Base-by-base conservation (phyloP, 805 yeast species). In the Lachancea waltii region DNA sequence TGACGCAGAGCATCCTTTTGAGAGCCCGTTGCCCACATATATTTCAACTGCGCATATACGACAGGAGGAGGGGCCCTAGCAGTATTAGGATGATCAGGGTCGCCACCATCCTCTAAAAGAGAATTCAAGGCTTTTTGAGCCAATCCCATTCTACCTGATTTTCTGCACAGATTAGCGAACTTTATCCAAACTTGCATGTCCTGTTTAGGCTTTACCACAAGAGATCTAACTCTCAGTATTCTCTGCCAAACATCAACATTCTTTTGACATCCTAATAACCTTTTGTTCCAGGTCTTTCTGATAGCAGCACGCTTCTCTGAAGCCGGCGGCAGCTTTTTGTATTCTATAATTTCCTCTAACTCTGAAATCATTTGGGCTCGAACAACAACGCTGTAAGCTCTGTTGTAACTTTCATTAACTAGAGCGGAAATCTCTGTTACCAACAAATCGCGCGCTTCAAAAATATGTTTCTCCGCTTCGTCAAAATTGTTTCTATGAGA, bases 191-290 rank as follows among this genome's bases (percentile, higher is more conserved):
- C 85, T 38, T 85, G 92, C 92, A 89, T 83, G 56, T 92, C 97
- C 53, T 92, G 95, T 48, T 89, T 85, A 2, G 98, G 99, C 46
- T 82, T 81, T 31, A 92, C 84, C 10, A 92, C 97, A 33, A 92
- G 69, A 0, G 97, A 90, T 40, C 98, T 72, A 2, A 90, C 95
- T 57, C 89, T 85, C 43, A 92, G 70, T 77, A 92, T 81, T 54
- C 97, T 71, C 59, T 90, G 97, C 98, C 99, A 92, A n/a, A 89
- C 87, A 63, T 92, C 99, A 36, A 92, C 97, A 63, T 92, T 92
- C 50, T 92, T 73, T 63, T 92, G 98, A 55, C 97, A 87, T 1
- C 97, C 97, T 43, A 85, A 65, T 35, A 92, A 67, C 51, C 99
- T 74, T 36, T 85, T 84, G 54, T 85, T 86, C 98, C 98, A 94